Percentiles rank a stretch among this genome's conserved stretches.
Evolutionary conservation across 176 grass and related monocot species (phyloP).

Genomic region (Otatea glauca): DNA sequence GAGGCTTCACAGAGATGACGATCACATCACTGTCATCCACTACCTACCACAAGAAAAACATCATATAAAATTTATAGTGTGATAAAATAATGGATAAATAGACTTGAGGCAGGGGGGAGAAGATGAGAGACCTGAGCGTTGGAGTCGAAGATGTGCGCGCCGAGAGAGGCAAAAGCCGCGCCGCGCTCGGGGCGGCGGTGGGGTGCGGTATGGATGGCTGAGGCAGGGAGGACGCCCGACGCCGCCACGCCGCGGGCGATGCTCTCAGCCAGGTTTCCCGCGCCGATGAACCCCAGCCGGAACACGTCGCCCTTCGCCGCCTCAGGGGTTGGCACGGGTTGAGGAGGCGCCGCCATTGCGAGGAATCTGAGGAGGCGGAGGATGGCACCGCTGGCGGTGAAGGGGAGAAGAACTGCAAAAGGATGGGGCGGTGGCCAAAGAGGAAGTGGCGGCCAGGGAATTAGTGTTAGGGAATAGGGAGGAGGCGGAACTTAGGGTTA

Average conservation of each 20-base stretch:
- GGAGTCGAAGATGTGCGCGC: slow-evolving; percentile 64
- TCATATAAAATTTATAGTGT: not conserved
- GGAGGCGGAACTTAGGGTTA: too few species aligned
- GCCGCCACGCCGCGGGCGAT: slow-evolving; percentile 79
- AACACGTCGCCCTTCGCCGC: slow-evolving; percentile 42
- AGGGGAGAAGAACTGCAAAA: too few species aligned
- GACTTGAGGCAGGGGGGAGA: not conserved
- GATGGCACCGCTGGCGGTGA: too few species aligned
- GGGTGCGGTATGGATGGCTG: slow-evolving; percentile 76
- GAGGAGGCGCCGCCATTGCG: slow-evolving; percentile 57
- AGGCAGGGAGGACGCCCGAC: slow-evolving; percentile 69
- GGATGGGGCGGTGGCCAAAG: too few species aligned
- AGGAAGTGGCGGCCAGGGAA: too few species aligned
- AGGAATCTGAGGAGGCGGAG: not conserved
- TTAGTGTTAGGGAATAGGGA: too few species aligned
- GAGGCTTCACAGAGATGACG: slow-evolving; percentile 93
- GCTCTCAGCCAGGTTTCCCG: slow-evolving; percentile 94
- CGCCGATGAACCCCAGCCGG: slow-evolving; percentile 78
- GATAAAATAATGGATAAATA: not conserved
- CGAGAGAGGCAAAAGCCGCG: slow-evolving; percentile 66
- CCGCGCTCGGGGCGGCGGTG: slow-evolving; percentile 72
- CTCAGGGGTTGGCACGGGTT: slow-evolving; percentile 30
- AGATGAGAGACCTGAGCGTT: slow-evolving; percentile 64
- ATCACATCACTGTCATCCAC: slow-evolving; percentile 84
- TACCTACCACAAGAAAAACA: slow-evolving; percentile 45